Base-by-base conservation (phyloP, 768 basidiomycete species). In the Boletus pseudo-olivaceus region DNA sequence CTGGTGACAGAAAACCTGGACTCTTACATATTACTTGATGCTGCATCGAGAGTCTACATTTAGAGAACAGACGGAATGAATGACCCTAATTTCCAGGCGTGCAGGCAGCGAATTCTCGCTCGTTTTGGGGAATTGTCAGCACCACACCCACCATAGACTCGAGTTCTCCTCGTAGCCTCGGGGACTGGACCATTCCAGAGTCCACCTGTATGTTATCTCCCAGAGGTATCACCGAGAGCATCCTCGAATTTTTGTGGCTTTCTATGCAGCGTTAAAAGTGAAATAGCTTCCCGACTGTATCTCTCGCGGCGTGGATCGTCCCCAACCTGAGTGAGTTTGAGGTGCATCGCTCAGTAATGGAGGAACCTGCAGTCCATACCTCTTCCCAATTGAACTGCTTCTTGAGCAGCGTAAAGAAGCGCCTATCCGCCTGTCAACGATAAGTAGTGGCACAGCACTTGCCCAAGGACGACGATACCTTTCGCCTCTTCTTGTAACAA, bases 401-500 rank as follows among this genome's bases (percentile, higher is more conserved):
- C 67, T 81, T 90, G 55, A 95, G 75, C 62, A 93, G 68, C 0
- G 74, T 66, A 67, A 96, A 96, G 72, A 96, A 95, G 1, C 88
- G 82, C 64, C 84, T 92, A 67, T 96, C 93, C 1, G 91, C 93
- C 92, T 93, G 56, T 32, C 33, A 53, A 33, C 39, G 3, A 35
- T 62, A 3, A 62, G 48, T 33, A 20, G 34, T 39, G 6, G 29
- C 27, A 48, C 50, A 15, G 29, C 43, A 29, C 6, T 26, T 26
- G 14, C n/a, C n/a, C 12, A 39, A 32, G n/a, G 19, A 40, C 66
- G 39, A 48, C 26, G 8, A 49, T 56, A 87, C 92, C 82, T 93
- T 95, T 72, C 94, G 79, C 49, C 94, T 79, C 66, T 95, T 96
- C 73, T 94, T 94, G 75, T 93, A 96, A 66, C 92, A 94, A 72